Percentiles rank a stretch among this genome's conserved stretches.
phyloP scores from a whole-genome alignment of 2,329 filamentous ascomycete genomes.

The Emergomyces pasteurianus region DNA sequence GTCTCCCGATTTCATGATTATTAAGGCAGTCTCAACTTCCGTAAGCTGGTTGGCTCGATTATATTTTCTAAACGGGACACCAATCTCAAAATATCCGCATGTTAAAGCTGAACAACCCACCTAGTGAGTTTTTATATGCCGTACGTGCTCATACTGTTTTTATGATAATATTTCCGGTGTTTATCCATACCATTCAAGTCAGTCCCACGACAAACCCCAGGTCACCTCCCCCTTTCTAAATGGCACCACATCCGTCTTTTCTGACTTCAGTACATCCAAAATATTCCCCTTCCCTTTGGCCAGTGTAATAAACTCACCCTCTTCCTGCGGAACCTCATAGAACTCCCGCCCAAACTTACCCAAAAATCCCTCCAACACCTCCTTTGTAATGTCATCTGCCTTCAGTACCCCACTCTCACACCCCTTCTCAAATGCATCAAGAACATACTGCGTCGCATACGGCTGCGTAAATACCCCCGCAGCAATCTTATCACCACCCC shows the following conservation, averaged over 20 bases:
- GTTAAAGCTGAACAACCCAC: not conserved
- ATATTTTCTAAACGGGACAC: not conserved
- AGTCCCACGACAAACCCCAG: conserved; percentile 3
- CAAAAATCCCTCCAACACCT: conserved; percentile 47
- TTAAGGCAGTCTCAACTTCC: not conserved
- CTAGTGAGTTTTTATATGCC: not conserved
- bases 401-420: conserved; percentile 41
- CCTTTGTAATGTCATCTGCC: conserved; percentile 42
- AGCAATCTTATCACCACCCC: conserved; percentile 38
- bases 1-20: not conserved
- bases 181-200: not conserved
- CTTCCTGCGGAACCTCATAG: conserved; percentile 43
- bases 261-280: conserved; percentile 42
- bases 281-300: conserved; percentile 33
- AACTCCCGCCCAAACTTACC: conserved; percentile 45
- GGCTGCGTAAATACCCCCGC: conserved; percentile 54
- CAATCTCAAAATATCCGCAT: not conserved
- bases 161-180: not conserved
- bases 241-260: conserved; percentile 38
- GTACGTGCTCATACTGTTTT: not conserved
- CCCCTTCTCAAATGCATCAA: conserved; percentile 47
- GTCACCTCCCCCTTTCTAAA: conserved; percentile 5
- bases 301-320: conserved; percentile 36
- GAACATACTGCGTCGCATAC: conserved; percentile 45
- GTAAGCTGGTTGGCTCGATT: too few relatives aligned